These are phyloP conservation scores for Striga hermonthica DNA, from an alignment of 305 asterid species.

Conservation along the genomic window DNA sequence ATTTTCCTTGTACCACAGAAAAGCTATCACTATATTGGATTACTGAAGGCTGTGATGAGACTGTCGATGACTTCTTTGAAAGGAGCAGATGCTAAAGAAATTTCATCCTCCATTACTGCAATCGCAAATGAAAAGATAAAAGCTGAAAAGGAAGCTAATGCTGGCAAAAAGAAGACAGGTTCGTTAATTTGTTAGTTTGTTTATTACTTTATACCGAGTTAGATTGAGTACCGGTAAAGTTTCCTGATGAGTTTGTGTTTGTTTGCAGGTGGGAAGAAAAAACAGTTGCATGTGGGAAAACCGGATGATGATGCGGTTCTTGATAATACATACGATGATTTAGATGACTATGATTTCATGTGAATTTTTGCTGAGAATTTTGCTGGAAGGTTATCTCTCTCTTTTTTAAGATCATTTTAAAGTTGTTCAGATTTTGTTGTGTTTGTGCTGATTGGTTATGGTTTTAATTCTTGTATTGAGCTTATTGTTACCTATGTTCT, in stretches of 20 bases:
- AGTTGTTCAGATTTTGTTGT: slow-evolving; percentile 23
- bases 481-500: neutral
- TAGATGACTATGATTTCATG: slow-evolving; percentile 59
- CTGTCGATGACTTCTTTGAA: slow-evolving; percentile 67
- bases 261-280: slow-evolving; percentile 74
- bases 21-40: slow-evolving; percentile 81
- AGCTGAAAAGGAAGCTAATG: slow-evolving; percentile 89
- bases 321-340: slow-evolving; percentile 35
- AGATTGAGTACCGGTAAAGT: neutral
- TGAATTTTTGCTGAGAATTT: slow-evolving; percentile 38
- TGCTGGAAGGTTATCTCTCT: slow-evolving; percentile 35
- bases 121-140: slow-evolving; percentile 93
- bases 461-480: neutral
- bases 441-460: slow-evolving; percentile 9
- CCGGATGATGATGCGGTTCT: slow-evolving; percentile 61
- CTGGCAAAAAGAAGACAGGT: slow-evolving; percentile 85
- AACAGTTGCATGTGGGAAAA: slow-evolving; percentile 65
- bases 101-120: slow-evolving; percentile 89
- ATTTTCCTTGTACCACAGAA: slow-evolving; percentile 48
- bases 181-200: slow-evolving; percentile 1
- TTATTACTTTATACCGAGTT: neutral
- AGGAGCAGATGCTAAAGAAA: slow-evolving; percentile 86
- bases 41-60: slow-evolving; percentile 84
- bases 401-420: slow-evolving; percentile 30
- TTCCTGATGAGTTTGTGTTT: slow-evolving; percentile 16